Conservation (phyloP, 805 yeast species). For the Ascoidea rubescens region DNA sequence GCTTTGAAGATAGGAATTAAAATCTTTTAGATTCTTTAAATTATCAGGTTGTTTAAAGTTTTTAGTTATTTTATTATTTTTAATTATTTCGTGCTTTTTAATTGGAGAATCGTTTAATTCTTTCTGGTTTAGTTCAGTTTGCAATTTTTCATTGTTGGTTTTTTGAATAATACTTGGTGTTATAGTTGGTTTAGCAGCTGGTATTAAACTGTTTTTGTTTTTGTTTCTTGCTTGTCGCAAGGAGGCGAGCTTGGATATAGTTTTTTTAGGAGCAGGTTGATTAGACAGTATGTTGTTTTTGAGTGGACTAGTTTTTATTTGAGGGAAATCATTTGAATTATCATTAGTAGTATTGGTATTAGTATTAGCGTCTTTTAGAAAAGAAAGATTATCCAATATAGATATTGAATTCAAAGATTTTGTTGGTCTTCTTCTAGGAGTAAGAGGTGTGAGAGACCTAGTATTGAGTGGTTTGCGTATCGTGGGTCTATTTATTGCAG, state of each 20-base stretch:
- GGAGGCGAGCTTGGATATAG: neutral
- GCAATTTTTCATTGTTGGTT: neutral
- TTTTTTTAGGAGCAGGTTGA: neutral
- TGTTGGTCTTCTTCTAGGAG: neutral
- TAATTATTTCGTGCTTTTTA: neutral
- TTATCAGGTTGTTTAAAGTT: no score
- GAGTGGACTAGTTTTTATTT: neutral
- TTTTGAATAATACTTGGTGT: neutral
- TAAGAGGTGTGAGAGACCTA: no score
- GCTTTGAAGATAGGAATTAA: neutral
- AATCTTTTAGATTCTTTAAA: neutral
- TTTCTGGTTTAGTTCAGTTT: neutral
- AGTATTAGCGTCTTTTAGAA: neutral
- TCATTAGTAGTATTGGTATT: neutral
- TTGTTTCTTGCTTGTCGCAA: neutral
- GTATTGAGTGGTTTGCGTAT: no score
- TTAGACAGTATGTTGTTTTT: no score
- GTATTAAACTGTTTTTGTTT: neutral
- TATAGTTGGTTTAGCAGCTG: neutral
- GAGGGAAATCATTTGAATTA: neutral
- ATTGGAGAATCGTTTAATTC: neutral
- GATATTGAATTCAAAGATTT: neutral
- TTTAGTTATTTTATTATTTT: neutral
- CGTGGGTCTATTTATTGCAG: no score
- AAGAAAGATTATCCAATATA: neutral